A percentile compares a stretch with the other conserved stretches of the same genome.
Evolutionary conservation across 2,329 filamentous ascomycete species (phyloP).

Genomic region (Colletotrichum eleusines): DNA sequence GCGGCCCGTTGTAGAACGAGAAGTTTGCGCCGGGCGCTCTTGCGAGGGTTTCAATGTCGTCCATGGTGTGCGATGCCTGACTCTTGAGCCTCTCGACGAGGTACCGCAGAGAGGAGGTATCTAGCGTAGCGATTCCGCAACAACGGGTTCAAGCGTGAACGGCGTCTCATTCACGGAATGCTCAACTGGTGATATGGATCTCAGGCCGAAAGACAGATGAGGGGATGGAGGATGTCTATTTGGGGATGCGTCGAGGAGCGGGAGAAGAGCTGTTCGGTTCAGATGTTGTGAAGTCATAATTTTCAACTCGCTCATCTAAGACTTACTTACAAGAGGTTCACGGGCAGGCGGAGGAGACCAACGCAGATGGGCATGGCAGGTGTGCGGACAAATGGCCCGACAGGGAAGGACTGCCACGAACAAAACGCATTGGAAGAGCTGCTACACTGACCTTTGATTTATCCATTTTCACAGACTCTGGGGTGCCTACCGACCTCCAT

Average conservation of each 20-base stretch:
- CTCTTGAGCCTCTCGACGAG: neutral
- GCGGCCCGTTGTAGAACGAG: neutral
- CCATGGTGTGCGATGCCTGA: neutral
- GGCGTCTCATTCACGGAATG: neutral
- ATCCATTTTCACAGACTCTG: constrained; percentile 30
- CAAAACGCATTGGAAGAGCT: neutral
- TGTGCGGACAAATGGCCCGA: neutral
- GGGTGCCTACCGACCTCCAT: constrained; percentile 18
- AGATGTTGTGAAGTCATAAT: neutral
- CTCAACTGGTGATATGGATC: neutral
- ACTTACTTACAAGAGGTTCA: constrained; percentile 3
- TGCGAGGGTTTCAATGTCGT: neutral
- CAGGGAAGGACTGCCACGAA: neutral
- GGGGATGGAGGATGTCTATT: neutral
- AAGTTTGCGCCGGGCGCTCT: neutral
- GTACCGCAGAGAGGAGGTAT: neutral
- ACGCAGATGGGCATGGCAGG: neutral
- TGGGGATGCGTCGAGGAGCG: too few relatives aligned
- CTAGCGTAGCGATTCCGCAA: neutral
- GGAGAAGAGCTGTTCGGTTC: neutral
- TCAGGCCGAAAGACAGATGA: too few relatives aligned
- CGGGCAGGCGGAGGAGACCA: neutral
- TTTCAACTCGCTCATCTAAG: too few relatives aligned
- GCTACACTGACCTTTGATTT: constrained; percentile 27
- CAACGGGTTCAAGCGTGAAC: neutral